These are phyloP conservation scores for Fusarium heterosporum DNA, from an alignment of 2,329 filamentous ascomycete genomes.

Conservation along the genomic window DNA sequence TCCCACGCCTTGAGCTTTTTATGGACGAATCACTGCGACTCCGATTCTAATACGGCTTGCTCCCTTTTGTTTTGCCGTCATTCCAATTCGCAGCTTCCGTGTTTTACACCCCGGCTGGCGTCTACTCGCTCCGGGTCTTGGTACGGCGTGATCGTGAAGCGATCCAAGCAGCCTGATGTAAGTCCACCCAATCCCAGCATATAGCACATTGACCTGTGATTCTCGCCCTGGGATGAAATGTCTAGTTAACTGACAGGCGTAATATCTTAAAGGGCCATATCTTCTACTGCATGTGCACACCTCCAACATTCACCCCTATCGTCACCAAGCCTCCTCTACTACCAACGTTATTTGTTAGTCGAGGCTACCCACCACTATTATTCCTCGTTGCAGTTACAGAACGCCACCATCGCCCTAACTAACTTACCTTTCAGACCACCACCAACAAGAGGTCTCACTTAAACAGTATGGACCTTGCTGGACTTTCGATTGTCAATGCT, in stretches of 20 bases:
- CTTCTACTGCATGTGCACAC: slow-evolving; percentile 35
- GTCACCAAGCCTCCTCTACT: slow-evolving; percentile 14
- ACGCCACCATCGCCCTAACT: slow-evolving; percentile 13
- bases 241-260: slow-evolving; percentile 42
- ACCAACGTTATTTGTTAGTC: slow-evolving; percentile 25
- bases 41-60: slow-evolving; percentile 43
- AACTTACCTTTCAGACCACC: slow-evolving; percentile 2
- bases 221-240: slow-evolving; percentile 38
- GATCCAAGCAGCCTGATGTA: slow-evolving; percentile 44
- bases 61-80: slow-evolving; percentile 38
- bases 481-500: slow-evolving; percentile 61
- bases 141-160: slow-evolving; percentile 41
- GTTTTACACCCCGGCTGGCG: slow-evolving; percentile 31
- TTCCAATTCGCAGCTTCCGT: slow-evolving; percentile 42
- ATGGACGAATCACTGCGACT: slow-evolving; percentile 41
- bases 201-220: slow-evolving; percentile 41
- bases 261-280: slow-evolving; percentile 45
- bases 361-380: slow-evolving; percentile 19
- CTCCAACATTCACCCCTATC: slow-evolving; percentile 23
- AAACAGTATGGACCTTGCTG: slow-evolving; percentile 44
- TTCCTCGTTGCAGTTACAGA: slow-evolving; percentile 4
- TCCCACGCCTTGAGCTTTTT: slow-evolving; percentile 24
- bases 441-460: slow-evolving; percentile 4
- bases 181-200: slow-evolving; percentile 46
- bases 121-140: slow-evolving; percentile 38